phyloP scores from a whole-genome alignment of 129 eudicot genomes.

The Artemisia tridentata region DNA sequence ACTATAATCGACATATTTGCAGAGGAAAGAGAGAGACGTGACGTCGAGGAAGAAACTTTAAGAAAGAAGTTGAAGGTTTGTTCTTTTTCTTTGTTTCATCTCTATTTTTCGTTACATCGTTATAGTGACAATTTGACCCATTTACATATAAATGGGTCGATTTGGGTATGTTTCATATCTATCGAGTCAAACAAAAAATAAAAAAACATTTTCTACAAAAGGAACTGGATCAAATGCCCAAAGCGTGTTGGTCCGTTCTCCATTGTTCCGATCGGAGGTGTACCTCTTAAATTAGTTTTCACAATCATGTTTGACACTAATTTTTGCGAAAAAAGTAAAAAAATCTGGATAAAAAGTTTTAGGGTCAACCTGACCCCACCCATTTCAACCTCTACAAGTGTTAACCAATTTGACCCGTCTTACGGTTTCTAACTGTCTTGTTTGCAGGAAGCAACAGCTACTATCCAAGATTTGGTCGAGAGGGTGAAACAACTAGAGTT shows the following conservation, averaged over 20 bases:
- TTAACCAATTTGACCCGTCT: background rate
- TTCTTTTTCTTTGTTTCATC: constrained; percentile 8
- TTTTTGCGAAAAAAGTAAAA: background rate
- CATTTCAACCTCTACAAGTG: background rate
- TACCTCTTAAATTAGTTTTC: background rate
- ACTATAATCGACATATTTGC: constrained; percentile 61
- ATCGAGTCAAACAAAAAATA: background rate
- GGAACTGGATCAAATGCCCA: background rate
- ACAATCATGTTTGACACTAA: background rate
- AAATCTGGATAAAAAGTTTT: background rate
- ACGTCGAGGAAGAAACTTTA: constrained; percentile 55
- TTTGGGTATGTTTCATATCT: background rate
- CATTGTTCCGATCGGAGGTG: too few relatives aligned
- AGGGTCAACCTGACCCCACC: background rate
- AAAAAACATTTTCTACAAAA: too few relatives aligned
- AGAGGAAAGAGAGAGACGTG: constrained; percentile 81
- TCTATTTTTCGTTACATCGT: background rate
- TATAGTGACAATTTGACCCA: background rate
- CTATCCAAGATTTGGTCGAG: constrained; percentile 53
- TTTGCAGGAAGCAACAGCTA: constrained; percentile 59
- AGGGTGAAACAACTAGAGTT: constrained; percentile 50
- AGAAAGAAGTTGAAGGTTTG: constrained; percentile 67
- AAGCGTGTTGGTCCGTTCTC: too few relatives aligned
- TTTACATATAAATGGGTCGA: background rate
- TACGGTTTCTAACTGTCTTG: background rate